Percentiles rank a stretch among this genome's conserved stretches.
Conservation (phyloP, 192 early-diverging fungal species). For the Ambispora gerdemannii region DNA sequence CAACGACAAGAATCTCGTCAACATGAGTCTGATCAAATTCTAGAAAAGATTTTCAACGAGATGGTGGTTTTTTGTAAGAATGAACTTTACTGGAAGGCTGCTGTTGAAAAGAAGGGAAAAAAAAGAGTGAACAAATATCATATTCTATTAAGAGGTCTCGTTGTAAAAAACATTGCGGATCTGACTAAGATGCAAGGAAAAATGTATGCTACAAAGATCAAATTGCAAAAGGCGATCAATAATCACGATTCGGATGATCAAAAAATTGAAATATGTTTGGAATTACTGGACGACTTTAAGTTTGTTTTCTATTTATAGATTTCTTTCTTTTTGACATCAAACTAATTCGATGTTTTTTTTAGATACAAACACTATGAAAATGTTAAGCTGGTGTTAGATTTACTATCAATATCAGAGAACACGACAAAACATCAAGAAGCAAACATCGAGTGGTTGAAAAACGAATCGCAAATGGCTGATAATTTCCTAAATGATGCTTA, state of each 20-base stretch:
- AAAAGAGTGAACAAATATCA: not conserved
- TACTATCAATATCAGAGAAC: conserved; percentile 5
- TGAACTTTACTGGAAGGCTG: not conserved
- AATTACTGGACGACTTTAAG: conserved; percentile 3
- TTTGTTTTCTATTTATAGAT: too few species aligned
- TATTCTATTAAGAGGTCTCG: conserved; percentile 24
- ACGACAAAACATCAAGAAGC: not conserved
- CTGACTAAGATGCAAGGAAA: conserved; percentile 3
- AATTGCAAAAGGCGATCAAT: conserved; percentile 19
- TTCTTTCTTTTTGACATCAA: too few species aligned
- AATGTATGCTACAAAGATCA: not conserved
- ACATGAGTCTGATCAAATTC: not conserved
- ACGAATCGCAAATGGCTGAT: not conserved
- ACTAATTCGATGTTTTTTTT: too few species aligned
- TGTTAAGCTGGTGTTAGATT: not conserved
- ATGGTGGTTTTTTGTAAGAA: not conserved
- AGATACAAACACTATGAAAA: conserved; percentile 17
- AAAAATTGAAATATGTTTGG: not conserved
- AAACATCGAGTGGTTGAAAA: conserved; percentile 11
- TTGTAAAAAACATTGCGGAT: conserved; percentile 4
- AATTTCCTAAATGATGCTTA: too few species aligned
- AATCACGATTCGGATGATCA: not conserved
- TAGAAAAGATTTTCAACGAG: conserved; percentile 5
- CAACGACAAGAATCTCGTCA: not conserved
- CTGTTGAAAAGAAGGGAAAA: not conserved